Evolutionary conservation across 2,329 filamentous ascomycete species (phyloP), one percentile per base, ranked within the genome.

Genomic region (Fusarium camptoceras): DNA sequence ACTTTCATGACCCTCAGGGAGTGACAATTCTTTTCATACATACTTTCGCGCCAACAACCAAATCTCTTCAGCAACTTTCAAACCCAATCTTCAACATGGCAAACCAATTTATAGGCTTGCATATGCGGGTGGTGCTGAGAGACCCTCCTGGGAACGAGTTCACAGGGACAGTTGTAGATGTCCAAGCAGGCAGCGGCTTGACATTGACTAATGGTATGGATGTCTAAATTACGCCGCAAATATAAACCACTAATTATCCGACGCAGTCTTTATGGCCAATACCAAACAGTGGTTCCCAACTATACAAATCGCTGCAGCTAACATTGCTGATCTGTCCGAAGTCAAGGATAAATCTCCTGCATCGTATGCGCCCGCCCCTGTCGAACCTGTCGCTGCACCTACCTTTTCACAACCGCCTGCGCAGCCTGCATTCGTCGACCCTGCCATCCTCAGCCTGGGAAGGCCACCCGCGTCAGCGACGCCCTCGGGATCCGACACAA

Each of bases 371-470:
- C 70, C 76, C 60, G 72, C 77, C 24, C 55, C 71, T 28, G 59
- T 68, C 58, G 73, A 72, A 68, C 57, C 74, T 59, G 55, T 72
- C 43, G 60, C 76, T 24, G 73, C 76, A 16, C 70, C 78, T 18
- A 55, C 70, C 8, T 59, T 77, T 24, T 60, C 75, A n/a, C 67
- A 75, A 54, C 78, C 75, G 39, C 71, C 75, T 46, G 63, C 73
- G 55, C 78, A 81, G 68, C 72, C 81, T 30, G 74, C 83, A 1
- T 94, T 96, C 75, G 86, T 91, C n/a, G 93, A 97, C 74, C 93
- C 93, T 14, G 93, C 93, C 6, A 97, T 97, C 58, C 78, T 97
- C 47, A 94, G 92, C 76, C 87, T 93, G 51, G 83, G 83, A 24
- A 82, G 82, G 48, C 81, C 79, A 6, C 81, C 84, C 3, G 76